Evolutionary conservation across 345 rosid genomes (phyloP).

Genomic region (Brassica nigra): DNA sequence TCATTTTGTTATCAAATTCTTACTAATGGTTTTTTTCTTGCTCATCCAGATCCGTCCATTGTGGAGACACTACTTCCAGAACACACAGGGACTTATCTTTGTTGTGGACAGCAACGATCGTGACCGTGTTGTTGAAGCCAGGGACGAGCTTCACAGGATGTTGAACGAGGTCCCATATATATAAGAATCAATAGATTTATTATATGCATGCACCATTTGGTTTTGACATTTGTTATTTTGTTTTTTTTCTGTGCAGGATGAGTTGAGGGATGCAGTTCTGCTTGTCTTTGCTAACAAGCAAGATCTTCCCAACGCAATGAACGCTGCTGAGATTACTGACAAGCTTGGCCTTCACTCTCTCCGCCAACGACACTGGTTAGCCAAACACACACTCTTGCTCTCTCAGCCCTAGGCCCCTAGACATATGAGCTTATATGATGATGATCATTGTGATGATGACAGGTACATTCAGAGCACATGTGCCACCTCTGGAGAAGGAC

Average conservation of each 20-base stretch:
- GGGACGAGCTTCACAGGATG: conserved; percentile 81
- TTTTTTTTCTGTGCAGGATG: conserved; percentile 46
- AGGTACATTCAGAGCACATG: conserved; percentile 99
- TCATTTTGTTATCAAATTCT: background rate
- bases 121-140: conserved; percentile 75
- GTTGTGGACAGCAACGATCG: conserved; percentile 80
- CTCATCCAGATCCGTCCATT: conserved; percentile 62
- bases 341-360: conserved; percentile 80
- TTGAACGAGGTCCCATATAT: conserved; percentile 55
- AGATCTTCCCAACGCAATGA: conserved; percentile 77
- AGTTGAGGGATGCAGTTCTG: conserved; percentile 71
- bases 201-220: background rate
- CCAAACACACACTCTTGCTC: background rate
- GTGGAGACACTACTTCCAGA: conserved; percentile 84
- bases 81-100: conserved; percentile 77
- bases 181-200: background rate
- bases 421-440: background rate
- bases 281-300: conserved; percentile 74
- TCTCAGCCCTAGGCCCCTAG: background rate
- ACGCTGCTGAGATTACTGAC: conserved; percentile 73
- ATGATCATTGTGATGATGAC: conserved; percentile 18
- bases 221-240: background rate
- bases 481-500: conserved; percentile 95
- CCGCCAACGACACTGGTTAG: conserved; percentile 72
- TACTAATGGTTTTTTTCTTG: background rate